Evolutionary conservation across 805 yeast species (phyloP).

Genomic region (Saccharomycopsis vini): DNA sequence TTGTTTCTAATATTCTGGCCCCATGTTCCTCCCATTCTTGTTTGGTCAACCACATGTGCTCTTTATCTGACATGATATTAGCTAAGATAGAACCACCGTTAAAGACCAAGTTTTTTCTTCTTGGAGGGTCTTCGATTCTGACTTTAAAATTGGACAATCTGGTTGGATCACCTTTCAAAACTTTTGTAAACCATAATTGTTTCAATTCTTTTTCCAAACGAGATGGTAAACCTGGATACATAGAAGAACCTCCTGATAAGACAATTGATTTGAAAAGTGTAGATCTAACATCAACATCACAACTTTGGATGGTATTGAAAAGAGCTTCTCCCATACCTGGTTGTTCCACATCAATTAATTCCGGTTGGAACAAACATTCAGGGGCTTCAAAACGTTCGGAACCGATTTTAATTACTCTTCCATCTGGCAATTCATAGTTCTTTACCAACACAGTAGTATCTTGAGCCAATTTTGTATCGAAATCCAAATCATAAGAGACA

Average conservation of each 20-base stretch:
- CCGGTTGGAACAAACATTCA: constrained; percentile 94
- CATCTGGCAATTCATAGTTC: constrained; percentile 90
- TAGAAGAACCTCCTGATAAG: constrained; percentile 93
- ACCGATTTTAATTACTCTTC: constrained; percentile 87
- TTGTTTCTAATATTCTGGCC: constrained; percentile 62
- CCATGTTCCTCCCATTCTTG: constrained; percentile 99
- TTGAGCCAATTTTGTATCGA: constrained; percentile 77
- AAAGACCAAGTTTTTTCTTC: constrained; percentile 98
- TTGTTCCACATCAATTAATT: constrained; percentile 89
- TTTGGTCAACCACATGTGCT: constrained; percentile 94
- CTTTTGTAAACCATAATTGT: constrained; percentile 89
- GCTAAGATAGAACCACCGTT: constrained; percentile 98
- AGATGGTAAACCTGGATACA: constrained; percentile 98
- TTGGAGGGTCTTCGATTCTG: constrained; percentile 95
- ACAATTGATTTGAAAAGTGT: constrained; percentile 87
- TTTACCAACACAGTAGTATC: constrained; percentile 96
- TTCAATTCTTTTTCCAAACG: constrained; percentile 92
- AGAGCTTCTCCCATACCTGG: constrained; percentile 93
- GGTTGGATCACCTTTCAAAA: constrained; percentile 77
- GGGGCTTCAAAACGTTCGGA: constrained; percentile 96
- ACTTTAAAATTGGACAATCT: constrained; percentile 89
- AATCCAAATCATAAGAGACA: constrained; percentile 86
- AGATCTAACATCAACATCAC: constrained; percentile 88
- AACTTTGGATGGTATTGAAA: constrained; percentile 87
- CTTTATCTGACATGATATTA: constrained; percentile 95